Evolutionary conservation across 345 rosid species (phyloP).

Genomic region (Rhodamnia rubescens): DNA sequence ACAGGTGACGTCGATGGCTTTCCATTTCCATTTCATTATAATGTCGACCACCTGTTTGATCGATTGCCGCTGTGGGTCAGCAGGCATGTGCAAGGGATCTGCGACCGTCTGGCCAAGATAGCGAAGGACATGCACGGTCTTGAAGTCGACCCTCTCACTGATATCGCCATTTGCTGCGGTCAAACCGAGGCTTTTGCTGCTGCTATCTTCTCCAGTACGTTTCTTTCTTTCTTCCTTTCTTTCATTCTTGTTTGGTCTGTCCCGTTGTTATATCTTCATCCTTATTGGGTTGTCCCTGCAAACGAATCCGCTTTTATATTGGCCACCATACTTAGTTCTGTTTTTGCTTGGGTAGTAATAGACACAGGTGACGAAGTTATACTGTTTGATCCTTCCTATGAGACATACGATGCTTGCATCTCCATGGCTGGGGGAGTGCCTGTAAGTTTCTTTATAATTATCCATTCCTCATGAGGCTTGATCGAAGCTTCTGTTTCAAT

Average conservation of each 20-base stretch:
- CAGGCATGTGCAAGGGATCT: slow-evolving; percentile 61
- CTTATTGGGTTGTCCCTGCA: neutral
- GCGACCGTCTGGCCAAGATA: slow-evolving; percentile 27
- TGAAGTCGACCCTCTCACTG: slow-evolving; percentile 33
- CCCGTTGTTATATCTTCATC: neutral
- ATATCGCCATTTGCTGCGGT: slow-evolving; percentile 53
- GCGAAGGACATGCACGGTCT: slow-evolving; percentile 30
- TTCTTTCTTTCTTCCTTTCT: neutral
- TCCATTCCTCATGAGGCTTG: neutral
- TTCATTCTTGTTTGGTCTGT: neutral
- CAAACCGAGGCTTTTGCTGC: slow-evolving; percentile 69
- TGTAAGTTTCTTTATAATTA: slow-evolving; percentile 11
- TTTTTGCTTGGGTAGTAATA: slow-evolving; percentile 16
- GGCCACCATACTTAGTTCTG: neutral
- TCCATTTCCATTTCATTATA: neutral
- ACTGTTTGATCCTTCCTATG: slow-evolving; percentile 46
- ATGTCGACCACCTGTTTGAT: neutral
- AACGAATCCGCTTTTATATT: neutral
- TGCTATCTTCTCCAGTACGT: slow-evolving; percentile 33
- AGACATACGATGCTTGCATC: slow-evolving; percentile 40
- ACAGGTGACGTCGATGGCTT: slow-evolving; percentile 17
- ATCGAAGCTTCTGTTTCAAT: neutral
- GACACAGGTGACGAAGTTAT: slow-evolving; percentile 52
- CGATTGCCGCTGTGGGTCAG: neutral
- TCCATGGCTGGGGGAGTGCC: slow-evolving; percentile 49